A percentile compares a stretch with the other conserved stretches of the same genome.
phyloP scores from a whole-genome alignment of 176 grass and related monocot genomes.

The Avena sativa region DNA sequence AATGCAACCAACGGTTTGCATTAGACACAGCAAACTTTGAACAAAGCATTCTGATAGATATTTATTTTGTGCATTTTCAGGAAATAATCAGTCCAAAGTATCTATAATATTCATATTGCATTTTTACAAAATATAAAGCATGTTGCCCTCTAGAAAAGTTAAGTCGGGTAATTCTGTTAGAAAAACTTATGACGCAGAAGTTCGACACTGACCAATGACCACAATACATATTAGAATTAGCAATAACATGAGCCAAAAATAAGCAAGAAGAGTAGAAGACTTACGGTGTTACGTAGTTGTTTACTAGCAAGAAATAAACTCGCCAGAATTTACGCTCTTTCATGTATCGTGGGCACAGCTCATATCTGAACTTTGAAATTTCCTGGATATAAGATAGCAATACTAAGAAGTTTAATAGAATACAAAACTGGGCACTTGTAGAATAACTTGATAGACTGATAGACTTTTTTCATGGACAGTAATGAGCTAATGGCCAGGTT shows the following conservation, averaged over 20 bases:
- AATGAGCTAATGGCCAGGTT: background rate
- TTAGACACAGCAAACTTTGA: background rate
- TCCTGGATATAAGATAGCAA: conserved; percentile 64
- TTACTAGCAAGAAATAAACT: conserved; percentile 91
- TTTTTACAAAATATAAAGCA: background rate
- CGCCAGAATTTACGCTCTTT: conserved; percentile 99
- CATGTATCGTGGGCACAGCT: conserved; percentile 96
- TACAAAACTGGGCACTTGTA: background rate
- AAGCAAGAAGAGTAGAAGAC: conserved; percentile 47
- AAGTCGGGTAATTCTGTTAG: background rate
- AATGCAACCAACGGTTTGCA: background rate
- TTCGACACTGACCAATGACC: conserved; percentile 16
- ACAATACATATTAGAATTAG: background rate
- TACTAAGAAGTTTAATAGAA: background rate
- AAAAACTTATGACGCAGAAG: conserved; percentile 22
- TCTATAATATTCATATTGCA: background rate
- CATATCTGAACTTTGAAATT: conserved; percentile 99
- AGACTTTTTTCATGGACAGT: background rate
- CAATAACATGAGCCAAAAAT: conserved; percentile 20
- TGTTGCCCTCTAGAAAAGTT: background rate
- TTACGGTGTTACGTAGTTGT: conserved; percentile 80
- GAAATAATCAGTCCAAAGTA: conserved; percentile 16
- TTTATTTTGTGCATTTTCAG: background rate
- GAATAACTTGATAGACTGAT: background rate
- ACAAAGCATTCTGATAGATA: conserved; percentile 3